phyloP scores from a whole-genome alignment of 768 basidiomycete species.

The Trametes meyenii region DNA sequence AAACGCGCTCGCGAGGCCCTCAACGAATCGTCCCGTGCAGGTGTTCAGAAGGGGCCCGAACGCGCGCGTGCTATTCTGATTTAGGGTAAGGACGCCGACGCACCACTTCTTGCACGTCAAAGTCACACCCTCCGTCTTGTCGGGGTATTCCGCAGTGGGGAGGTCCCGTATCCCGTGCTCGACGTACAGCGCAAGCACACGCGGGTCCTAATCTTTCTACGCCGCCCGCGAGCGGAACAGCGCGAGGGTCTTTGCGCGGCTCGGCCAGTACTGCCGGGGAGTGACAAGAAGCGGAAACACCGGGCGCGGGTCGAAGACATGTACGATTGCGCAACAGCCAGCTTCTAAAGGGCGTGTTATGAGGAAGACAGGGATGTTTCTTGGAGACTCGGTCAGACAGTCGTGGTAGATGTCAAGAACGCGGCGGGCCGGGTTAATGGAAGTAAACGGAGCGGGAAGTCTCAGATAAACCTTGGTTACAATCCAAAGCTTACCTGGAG shows the following conservation, averaged over 20 bases:
- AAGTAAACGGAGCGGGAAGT: no score
- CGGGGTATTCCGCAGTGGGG: conserved; percentile 47
- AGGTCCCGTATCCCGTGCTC: conserved; percentile 31
- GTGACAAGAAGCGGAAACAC: conserved; percentile 50
- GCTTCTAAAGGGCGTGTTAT: neutral
- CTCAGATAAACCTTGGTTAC: no score
- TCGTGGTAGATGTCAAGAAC: no score
- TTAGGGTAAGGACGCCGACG: neutral
- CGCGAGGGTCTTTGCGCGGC: conserved; percentile 49
- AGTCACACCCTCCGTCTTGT: conserved; percentile 49
- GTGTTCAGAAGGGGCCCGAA: no score
- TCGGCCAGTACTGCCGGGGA: conserved; percentile 55
- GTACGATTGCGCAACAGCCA: conserved; percentile 29
- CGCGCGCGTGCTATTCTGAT: no score
- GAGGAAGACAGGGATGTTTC: neutral
- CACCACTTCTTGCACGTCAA: conserved; percentile 54
- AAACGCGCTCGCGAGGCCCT: no score
- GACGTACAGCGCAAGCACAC: conserved; percentile 13
- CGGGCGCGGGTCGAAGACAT: conserved; percentile 58
- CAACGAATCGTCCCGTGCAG: no score
- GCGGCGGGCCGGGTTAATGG: no score
- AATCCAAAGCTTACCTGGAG: no score
- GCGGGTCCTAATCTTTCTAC: conserved; percentile 17
- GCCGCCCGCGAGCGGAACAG: conserved; percentile 28
- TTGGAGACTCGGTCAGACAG: no score